These are phyloP conservation scores for Ephemerocybe angulata DNA, from an alignment of 768 basidiomycete genomes.

Conservation along the genomic window DNA sequence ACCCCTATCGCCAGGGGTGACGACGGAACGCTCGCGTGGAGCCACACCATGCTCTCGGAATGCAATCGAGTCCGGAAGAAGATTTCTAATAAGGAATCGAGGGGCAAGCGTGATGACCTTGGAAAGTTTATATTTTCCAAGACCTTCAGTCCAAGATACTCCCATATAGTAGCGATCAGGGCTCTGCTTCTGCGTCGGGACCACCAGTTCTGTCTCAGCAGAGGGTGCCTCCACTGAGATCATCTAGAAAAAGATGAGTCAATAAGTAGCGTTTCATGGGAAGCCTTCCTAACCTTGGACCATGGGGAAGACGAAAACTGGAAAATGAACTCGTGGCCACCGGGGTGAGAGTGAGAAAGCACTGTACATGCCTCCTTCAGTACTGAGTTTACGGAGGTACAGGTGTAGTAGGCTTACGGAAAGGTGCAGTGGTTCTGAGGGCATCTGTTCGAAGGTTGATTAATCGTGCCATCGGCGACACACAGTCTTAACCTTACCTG, in stretches of 20 bases:
- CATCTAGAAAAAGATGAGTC: conserved; percentile 38
- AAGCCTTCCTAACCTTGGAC: conserved; percentile 64
- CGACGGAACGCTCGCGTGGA: conserved; percentile 54
- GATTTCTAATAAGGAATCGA: conserved; percentile 87
- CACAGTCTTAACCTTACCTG: conserved; percentile 39
- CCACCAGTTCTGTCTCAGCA: conserved; percentile 80
- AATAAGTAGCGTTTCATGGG: not conserved
- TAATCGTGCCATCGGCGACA: not conserved
- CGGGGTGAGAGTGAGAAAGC: conserved; percentile 77
- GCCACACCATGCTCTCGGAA: conserved; percentile 83
- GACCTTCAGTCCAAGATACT: conserved; percentile 87
- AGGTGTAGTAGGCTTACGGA: conserved; percentile 65
- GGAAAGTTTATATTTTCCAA: conserved; percentile 95
- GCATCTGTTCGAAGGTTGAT: conserved; percentile 12
- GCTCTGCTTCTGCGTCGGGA: conserved; percentile 59
- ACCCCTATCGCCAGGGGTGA: conserved; percentile 66
- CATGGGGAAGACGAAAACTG: conserved; percentile 78
- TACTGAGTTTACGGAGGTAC: conserved; percentile 1
- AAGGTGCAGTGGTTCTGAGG: conserved; percentile 61
- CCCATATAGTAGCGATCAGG: conserved; percentile 76
- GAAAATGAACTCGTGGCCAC: conserved; percentile 81
- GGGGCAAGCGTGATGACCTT: conserved; percentile 92
- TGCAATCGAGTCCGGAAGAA: conserved; percentile 60
- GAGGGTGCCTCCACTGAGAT: conserved; percentile 88
- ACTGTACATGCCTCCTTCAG: conserved; percentile 43